Evolutionary conservation across 306 rosid species (phyloP), one percentile per base, ranked within the genome.

Genomic region (Gynostemma pentaphyllum): DNA sequence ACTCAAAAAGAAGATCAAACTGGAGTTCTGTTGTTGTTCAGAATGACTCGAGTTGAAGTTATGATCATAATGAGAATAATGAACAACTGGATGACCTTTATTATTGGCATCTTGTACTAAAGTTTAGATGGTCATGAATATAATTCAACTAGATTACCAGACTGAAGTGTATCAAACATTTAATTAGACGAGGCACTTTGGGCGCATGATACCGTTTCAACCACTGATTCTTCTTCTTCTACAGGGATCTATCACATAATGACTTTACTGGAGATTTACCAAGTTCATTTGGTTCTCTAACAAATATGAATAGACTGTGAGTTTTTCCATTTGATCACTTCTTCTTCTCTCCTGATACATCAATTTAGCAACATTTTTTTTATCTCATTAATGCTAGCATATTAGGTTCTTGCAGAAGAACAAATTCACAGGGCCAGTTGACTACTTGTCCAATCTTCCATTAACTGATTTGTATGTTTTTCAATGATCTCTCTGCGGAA

Each of bases 201-300:
- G 59, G 34, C 37, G 1, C 37, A 24, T 27, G 64, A 36, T 34
- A 57, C 65, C 1, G 34, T 13, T 57, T 60, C 2, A 34, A 39
- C 48, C 12, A 5, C 30, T 12, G 12, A 6, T 39, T 60, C 16
- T 60, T 39, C 14, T 22, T 39, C 5, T 13, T 48, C 34, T 49
- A 21, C 83, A 92, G 98, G 90, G 98, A 88, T 75, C 80, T 92
- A 70, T 92, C 98, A 12, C 65, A 72, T 60, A 91, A 91, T 51
- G 80, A 81, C 73, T 76, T 92, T 62, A 75, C 82, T 1, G 98
- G 98, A 63, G 96, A 92, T 81, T 80, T 92, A 48, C 89, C 98
- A 14, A 82, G 87, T 71, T 92, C 98, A 61, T 83, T 92, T 78
- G 92, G 79, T 54, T 79, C 94, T 76, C 65, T 88, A 76, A 81